Base-by-base conservation (phyloP, 371 early-diverging fungal genomes). In the Mortierella sp. region DNA sequence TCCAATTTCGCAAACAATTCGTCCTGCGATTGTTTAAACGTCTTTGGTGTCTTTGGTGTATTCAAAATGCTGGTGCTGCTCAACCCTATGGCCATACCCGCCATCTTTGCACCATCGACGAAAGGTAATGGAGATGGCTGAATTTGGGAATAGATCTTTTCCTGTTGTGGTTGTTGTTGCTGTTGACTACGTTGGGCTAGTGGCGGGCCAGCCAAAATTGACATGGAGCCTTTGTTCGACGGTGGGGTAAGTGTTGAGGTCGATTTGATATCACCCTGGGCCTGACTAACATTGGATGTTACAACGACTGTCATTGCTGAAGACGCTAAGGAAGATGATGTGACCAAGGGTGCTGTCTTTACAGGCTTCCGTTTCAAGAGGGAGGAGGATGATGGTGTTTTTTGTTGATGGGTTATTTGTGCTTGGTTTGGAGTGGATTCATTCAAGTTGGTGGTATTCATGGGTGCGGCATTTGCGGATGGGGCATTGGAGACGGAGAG, bases 1-100 rank as follows among this genome's bases (percentile, higher is more conserved):
- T 60, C 61, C 7, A 75, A 50, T 19, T 75, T 75, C 9, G 60
- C 44, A 50, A 64, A 64, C 37, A 75, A n/a, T 6, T 75, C 76
- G 8, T 68, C 57, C 41, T 75, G 76, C 21, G 76, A 60, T 55
- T 69, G 64, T 19, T 69, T 50, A 44, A 69, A 69, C 0, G 64
- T 55, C 14, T 60, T 64, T 28, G 59, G 66, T 1, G 60, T 44
- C 23, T 43, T 54, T 42, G 53, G 55, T 15, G 50, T 55, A 12
- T 58, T 37, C 39, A 46, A 11, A 1, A 44, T 42, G n/a, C 46
- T 34, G 8, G 39, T 34, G 0, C 51, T 43, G 27, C 30, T 26
- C 7, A 23, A 30, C 56, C n/a, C n/a, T n/a, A 58, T 57, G 21
- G 49, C 60, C 65, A 56, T 60, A 2, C 58, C 65, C 48, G 34